Evolutionary conservation across 2,329 filamentous ascomycete species (phyloP), one percentile per base, ranked within the genome.

Genomic region (Corniculantispora saksenae): DNA sequence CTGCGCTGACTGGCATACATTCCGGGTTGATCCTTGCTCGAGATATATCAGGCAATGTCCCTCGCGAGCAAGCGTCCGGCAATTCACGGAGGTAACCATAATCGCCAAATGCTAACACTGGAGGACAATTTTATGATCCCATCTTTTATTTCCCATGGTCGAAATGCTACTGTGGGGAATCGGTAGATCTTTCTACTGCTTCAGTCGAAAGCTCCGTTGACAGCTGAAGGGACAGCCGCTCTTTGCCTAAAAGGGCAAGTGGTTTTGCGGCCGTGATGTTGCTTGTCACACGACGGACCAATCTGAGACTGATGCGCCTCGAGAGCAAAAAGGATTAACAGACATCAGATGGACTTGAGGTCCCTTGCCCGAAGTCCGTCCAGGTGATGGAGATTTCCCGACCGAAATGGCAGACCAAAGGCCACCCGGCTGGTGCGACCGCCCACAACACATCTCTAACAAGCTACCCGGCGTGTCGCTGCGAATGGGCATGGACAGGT

Each of bases 211-310:
- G 23, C 59, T 32, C 32, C 59, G 59, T 43, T 40, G 32, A 32
- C 32, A 61, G 59, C 32, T 51, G 21, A 50, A 53, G 47, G 17
- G 27, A 29, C 23, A 54, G 35, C 59, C 17, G 19, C 47, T 61
- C 59, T 1, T 61, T 61, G 38, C 48, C 59, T 38, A 54, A 61
- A 43, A 21, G 27, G 59, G 59, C 47, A 61, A 61, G 47, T 61
- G 57, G n/a, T 54, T 54, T 19, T 29, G 13, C 17, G 40, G 25
- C 45, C 48, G 59, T 40, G 48, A 61, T 40, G 48, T 45, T 48
- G 32, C 35, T 23, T 25, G 45, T 53, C 59, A 60, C 48, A 61
- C 35, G 59, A 40, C 48, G 19, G 21, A 21, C 32, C n/a, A 61
- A 53, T 61, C 48, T 54, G 59, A 61, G 59, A 54, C 59, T 21